Conservation (phyloP, 2,329 filamentous ascomycete species). For the Cordyceps farinosa region DNA sequence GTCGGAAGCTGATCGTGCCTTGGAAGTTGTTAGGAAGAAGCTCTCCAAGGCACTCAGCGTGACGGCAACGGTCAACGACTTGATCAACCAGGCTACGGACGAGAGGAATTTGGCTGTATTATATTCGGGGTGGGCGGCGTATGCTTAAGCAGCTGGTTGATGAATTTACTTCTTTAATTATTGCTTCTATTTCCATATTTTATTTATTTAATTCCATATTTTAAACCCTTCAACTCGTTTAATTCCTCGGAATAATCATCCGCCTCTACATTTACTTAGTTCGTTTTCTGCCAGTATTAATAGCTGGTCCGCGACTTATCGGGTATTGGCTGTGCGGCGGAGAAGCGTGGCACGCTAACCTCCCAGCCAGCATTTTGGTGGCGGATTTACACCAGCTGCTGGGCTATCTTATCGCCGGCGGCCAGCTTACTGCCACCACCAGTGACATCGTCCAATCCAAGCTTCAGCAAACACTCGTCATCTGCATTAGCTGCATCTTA, state of each 20-base stretch:
- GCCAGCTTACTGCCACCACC: background rate
- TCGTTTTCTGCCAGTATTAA: too few species aligned
- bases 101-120: constrained; percentile 87
- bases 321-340: background rate
- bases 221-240: too few species aligned
- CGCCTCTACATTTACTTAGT: too few species aligned
- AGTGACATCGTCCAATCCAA: constrained; percentile 5
- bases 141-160: constrained; percentile 33
- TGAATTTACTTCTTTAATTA: too few species aligned
- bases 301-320: too few species aligned
- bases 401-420: constrained; percentile 6
- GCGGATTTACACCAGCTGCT: background rate
- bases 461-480: background rate
- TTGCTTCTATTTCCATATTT: too few species aligned
- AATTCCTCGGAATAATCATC: too few species aligned
- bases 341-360: background rate
- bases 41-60: constrained; percentile 90
- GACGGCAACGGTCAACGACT: constrained; percentile 89
- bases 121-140: constrained; percentile 61
- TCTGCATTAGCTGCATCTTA: background rate
- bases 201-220: too few species aligned
- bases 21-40: constrained; percentile 95
- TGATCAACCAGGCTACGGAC: constrained; percentile 94
- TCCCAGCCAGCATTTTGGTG: background rate
- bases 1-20: constrained; percentile 81